Conservation (phyloP, 352 stramenopile species). For the Ophiocytium majus region DNA sequence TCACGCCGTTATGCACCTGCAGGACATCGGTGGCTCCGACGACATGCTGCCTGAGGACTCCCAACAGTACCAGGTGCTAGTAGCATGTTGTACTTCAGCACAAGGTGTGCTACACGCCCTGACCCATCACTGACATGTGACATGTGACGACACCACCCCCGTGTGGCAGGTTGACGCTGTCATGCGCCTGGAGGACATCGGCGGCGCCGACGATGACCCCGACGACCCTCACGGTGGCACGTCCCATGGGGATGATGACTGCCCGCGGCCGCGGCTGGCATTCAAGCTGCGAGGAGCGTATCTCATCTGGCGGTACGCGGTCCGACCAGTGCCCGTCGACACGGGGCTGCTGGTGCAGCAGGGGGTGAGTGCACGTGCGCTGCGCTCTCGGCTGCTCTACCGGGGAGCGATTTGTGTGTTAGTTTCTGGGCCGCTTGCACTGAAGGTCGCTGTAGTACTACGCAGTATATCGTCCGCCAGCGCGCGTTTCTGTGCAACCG, state of each 20-base stretch:
- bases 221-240: not conserved
- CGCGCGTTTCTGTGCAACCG: no score
- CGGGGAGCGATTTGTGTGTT: no score
- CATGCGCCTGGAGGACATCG: not conserved
- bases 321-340: not conserved
- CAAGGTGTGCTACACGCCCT: no score
- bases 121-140: not conserved
- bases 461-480: no score
- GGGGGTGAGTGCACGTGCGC: conserved; percentile 30
- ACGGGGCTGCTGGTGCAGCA: conserved; percentile 12
- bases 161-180: conserved; percentile 15
- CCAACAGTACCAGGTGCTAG: no score
- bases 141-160: not conserved
- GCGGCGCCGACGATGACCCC: not conserved
- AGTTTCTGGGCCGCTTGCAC: no score
- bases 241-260: not conserved
- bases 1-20: no score
- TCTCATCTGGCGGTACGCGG: not conserved
- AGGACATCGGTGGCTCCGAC: no score
- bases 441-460: no score
- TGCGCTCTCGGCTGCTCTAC: no score
- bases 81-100: no score
- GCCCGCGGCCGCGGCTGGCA: conserved; percentile 3
- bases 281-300: not conserved
- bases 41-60: no score